Conservation (phyloP, 768 basidiomycete genomes). For the Megacollybia marginata region DNA sequence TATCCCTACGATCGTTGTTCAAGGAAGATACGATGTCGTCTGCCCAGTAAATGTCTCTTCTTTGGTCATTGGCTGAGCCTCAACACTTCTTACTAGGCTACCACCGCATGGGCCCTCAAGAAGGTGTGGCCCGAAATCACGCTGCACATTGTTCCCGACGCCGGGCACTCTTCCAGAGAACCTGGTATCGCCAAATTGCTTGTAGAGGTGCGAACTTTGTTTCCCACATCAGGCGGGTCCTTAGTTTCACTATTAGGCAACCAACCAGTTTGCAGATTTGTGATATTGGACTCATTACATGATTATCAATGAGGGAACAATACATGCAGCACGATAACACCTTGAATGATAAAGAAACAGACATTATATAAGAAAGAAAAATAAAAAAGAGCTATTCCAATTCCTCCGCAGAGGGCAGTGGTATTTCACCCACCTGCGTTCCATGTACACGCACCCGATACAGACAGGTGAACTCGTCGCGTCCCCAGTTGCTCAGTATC, state of each 20-base stretch:
- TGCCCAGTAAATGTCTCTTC: conserved; percentile 57
- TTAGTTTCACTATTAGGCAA: conserved; percentile 21
- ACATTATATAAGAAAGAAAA: conserved; percentile 2
- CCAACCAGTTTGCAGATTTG: conserved; percentile 34
- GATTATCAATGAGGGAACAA: neutral
- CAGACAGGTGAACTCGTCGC: conserved; percentile 76
- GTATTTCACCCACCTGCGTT: conserved; percentile 35
- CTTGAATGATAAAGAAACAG: neutral
- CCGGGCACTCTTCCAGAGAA: conserved; percentile 83
- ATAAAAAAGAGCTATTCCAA: conserved; percentile 4
- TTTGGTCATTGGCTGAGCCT: neutral
- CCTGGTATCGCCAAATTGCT: conserved; percentile 59
- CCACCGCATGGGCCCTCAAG: conserved; percentile 76
- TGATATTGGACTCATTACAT: neutral
- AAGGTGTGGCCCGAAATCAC: conserved; percentile 78
- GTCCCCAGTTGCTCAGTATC: conserved; percentile 85
- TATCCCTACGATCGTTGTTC: conserved; percentile 76
- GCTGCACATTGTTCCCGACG: conserved; percentile 72
- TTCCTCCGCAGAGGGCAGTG: conserved; percentile 26
- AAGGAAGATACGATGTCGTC: conserved; percentile 85
- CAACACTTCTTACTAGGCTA: conserved; percentile 38
- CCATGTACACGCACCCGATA: conserved; percentile 84
- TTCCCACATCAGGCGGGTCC: neutral
- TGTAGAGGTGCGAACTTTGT: conserved; percentile 44
- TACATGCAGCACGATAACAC: neutral